Conservation (phyloP, 2,329 filamentous ascomycete species). For the Phaeosphaeriaceae sp. region DNA sequence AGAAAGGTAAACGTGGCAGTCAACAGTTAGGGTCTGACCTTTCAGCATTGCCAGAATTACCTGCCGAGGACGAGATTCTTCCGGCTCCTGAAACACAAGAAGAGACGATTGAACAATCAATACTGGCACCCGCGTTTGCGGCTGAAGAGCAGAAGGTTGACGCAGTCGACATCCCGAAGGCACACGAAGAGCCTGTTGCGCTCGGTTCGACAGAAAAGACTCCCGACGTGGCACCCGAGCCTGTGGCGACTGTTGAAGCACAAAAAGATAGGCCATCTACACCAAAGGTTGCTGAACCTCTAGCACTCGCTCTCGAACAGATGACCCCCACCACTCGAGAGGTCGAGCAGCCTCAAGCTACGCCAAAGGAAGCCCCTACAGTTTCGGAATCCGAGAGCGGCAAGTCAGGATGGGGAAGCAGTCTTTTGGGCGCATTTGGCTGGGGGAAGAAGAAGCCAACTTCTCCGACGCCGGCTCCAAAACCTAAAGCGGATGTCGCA, state of each 20-base stretch:
- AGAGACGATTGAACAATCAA: slow-evolving; percentile 22
- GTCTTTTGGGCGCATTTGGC: slow-evolving; percentile 39
- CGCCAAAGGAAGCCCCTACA: slow-evolving; percentile 1
- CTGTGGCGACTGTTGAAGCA: slow-evolving; percentile 3
- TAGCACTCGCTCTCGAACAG: background rate
- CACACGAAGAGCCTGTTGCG: slow-evolving; percentile 8
- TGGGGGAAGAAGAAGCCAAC: slow-evolving; percentile 40
- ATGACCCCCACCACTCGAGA: background rate
- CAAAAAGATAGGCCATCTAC: background rate
- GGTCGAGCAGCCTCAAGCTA: background rate
- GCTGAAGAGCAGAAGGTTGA: slow-evolving; percentile 11
- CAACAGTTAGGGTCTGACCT: slow-evolving; percentile 23
- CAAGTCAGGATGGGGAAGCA: slow-evolving; percentile 31
- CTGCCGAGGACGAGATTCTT: slow-evolving; percentile 7
- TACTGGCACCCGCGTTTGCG: slow-evolving; percentile 20
- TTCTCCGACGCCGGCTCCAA: slow-evolving; percentile 16
- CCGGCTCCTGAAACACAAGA: slow-evolving; percentile 10
- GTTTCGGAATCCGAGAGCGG: slow-evolving; percentile 11
- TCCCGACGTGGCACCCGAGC: background rate
- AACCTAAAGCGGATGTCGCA: background rate
- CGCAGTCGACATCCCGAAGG: slow-evolving; percentile 20
- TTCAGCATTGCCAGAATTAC: slow-evolving; percentile 7
- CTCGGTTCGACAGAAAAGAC: background rate
- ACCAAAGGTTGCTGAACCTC: background rate
- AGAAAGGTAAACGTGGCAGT: slow-evolving; percentile 37